Conservation (phyloP, 257 asterid species). For the Cynanchum wilfordii region DNA sequence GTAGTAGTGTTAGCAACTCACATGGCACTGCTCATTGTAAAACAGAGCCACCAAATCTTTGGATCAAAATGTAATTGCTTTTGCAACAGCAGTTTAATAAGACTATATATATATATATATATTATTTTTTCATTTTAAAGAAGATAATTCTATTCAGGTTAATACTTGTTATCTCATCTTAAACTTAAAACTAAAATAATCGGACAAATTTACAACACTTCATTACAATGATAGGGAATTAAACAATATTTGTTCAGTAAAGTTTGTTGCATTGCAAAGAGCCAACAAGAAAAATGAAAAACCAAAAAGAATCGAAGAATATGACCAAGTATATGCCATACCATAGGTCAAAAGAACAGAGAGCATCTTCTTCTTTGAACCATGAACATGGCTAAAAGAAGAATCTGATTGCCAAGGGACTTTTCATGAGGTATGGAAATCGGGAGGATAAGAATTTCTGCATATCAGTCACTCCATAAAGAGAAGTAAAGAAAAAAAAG, state of each 20-base stretch:
- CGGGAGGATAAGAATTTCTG: conserved; percentile 7
- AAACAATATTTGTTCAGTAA: too few relatives aligned
- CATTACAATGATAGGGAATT: too few relatives aligned
- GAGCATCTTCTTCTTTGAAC: conserved; percentile 22
- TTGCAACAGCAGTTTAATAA: not conserved
- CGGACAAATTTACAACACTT: too few relatives aligned
- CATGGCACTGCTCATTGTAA: not conserved
- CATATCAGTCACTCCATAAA: not conserved
- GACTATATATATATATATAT: too few relatives aligned
- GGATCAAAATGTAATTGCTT: not conserved
- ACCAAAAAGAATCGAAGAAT: conserved; percentile 5
- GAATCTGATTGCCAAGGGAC: conserved; percentile 25
- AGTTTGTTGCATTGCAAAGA: not conserved
- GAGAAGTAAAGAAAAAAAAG: conserved; percentile 5
- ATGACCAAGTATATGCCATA: conserved; percentile 28
- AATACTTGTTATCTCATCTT: too few relatives aligned
- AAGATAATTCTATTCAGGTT: too few relatives aligned
- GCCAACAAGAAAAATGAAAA: not conserved
- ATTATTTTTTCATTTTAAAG: too few relatives aligned
- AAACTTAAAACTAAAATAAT: too few relatives aligned
- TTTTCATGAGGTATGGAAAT: conserved; percentile 10
- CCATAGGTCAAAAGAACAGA: not conserved
- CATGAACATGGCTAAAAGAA: conserved; percentile 18
- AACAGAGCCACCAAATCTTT: not conserved
- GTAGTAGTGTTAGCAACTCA: not conserved